These are phyloP conservation scores for Penicillium cosmopolitanum DNA, from an alignment of 495 filamentous ascomycete genomes.

Conservation along the genomic window DNA sequence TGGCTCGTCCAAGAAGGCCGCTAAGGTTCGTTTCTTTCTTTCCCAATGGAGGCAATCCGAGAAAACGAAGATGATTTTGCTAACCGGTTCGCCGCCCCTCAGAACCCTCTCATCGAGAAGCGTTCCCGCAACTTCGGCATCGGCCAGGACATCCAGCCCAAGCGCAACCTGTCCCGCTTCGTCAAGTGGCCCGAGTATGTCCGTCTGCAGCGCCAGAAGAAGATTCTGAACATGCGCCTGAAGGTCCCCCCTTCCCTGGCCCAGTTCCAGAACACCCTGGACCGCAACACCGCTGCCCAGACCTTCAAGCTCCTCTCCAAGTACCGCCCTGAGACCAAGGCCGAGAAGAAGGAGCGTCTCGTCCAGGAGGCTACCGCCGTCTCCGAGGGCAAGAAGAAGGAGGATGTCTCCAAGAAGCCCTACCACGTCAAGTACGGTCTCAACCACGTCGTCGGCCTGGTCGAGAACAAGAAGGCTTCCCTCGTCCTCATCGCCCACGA, in stretches of 20 bases:
- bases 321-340: conserved; percentile 98
- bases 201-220: conserved; percentile 98
- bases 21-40: conserved; percentile 73
- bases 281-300: conserved; percentile 98
- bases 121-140: conserved; percentile 97
- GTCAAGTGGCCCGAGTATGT: conserved; percentile 99
- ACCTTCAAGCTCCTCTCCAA: conserved; percentile 99
- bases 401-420: conserved; percentile 99
- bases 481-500: conserved; percentile 99
- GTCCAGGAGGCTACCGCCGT: conserved; percentile 96
- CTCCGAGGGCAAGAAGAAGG: conserved; percentile 99
- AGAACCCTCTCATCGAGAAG: conserved; percentile 99
- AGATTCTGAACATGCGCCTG: conserved; percentile 97
- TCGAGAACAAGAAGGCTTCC: conserved; percentile 99
- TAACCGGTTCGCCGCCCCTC: conserved; percentile 19
- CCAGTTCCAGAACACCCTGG: conserved; percentile 96
- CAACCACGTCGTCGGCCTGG: conserved; percentile 98
- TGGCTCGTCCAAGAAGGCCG: conserved; percentile 85
- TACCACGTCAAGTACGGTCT: conserved; percentile 99
- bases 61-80: conserved; percentile 24
- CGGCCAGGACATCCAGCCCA: conserved; percentile 97
- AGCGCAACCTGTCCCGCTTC: conserved; percentile 97
- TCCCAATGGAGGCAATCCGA: conserved; percentile 17
- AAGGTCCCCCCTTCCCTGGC: conserved; percentile 98
- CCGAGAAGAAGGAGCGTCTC: conserved; percentile 99